Evolutionary conservation across 208 protist species (phyloP).

Genomic region (Leishmania arabica): DNA sequence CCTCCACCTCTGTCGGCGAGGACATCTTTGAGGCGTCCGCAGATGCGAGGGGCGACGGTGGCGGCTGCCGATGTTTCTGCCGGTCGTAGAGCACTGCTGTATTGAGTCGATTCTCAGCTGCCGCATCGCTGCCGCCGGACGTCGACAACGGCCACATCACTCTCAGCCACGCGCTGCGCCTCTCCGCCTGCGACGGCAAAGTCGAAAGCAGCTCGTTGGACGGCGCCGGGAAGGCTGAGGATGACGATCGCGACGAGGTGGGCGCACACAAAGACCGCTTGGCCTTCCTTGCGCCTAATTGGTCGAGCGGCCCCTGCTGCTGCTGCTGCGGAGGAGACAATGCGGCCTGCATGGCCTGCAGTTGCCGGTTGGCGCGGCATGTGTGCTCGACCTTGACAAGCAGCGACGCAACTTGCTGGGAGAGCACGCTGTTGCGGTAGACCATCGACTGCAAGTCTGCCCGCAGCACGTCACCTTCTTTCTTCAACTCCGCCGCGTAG

Average conservation of each 20-base stretch:
- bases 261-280: neutral
- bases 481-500: conserved; percentile 36
- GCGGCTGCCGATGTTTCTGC: neutral
- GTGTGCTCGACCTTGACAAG: conserved; percentile 51
- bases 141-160: conserved; percentile 15
- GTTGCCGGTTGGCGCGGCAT: conserved; percentile 6
- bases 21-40: neutral
- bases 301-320: neutral
- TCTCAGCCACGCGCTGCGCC: conserved; percentile 20
- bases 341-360: conserved; percentile 3
- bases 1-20: conserved; percentile 21
- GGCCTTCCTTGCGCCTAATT: neutral
- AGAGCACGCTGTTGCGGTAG: conserved; percentile 76
- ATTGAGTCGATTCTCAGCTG: neutral
- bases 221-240: neutral
- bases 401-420: conserved; percentile 72
- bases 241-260: neutral
- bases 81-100: conserved; percentile 13
- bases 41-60: neutral
- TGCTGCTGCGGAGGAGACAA: neutral
- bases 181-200: neutral
- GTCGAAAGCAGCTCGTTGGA: neutral
- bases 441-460: conserved; percentile 59
- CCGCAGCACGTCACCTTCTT: conserved; percentile 46
- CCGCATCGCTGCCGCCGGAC: neutral